Evolutionary conservation across 106 monocot species (phyloP).

Genomic region (Platanthera guangdongensis): DNA sequence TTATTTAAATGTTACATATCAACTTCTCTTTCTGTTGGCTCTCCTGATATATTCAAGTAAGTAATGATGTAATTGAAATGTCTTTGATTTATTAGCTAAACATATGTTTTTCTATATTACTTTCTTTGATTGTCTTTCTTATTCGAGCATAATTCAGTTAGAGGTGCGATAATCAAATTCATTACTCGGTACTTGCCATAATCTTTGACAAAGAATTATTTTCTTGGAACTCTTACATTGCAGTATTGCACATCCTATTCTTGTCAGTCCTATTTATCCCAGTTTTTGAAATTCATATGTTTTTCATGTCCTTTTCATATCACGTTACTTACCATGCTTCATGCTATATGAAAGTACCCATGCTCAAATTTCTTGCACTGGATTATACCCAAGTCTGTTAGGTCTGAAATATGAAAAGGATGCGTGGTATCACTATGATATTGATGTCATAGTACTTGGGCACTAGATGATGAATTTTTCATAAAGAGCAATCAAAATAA

Average conservation of each 20-base stretch:
- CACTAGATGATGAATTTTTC: background rate
- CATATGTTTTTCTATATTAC: background rate
- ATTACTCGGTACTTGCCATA: background rate
- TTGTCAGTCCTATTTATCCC: background rate
- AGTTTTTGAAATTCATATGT: background rate
- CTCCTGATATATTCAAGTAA: slow-evolving; percentile 57
- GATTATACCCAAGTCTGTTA: background rate
- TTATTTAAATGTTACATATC: slow-evolving; percentile 84
- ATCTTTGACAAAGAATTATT: background rate
- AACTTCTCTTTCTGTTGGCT: slow-evolving; percentile 28
- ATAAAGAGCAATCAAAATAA: too few relatives aligned
- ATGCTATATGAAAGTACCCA: background rate
- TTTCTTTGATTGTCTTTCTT: background rate
- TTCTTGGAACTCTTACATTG: background rate
- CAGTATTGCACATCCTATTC: background rate
- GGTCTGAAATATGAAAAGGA: background rate
- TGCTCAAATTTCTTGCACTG: background rate
- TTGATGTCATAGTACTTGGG: background rate
- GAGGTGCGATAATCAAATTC: background rate
- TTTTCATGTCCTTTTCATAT: background rate
- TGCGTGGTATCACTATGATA: background rate
- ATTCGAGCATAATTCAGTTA: background rate
- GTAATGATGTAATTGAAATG: background rate
- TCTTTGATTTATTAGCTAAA: background rate
- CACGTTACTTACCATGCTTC: background rate